Conservation (phyloP, 441 rosid genomes). For the Viola pubescens region DNA sequence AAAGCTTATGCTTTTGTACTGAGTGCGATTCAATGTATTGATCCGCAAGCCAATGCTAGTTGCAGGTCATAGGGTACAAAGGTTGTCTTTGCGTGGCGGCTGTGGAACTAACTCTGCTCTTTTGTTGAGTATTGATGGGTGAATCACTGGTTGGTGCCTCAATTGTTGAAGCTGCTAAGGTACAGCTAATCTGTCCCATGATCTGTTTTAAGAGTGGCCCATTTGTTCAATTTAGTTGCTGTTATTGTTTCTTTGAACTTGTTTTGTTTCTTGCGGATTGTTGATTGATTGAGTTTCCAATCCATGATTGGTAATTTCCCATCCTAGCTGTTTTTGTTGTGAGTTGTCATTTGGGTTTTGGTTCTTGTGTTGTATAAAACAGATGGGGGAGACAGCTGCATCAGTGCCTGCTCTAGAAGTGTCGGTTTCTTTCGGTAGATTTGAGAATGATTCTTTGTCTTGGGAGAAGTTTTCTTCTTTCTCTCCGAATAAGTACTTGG, state of each 20-base stretch:
- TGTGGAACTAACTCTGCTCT: too few relatives aligned
- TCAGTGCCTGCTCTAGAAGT: slow-evolving; percentile 51
- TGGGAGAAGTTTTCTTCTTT: slow-evolving; percentile 98
- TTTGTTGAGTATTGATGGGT: too few relatives aligned
- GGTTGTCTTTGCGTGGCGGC: too few relatives aligned
- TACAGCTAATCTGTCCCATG: too few relatives aligned
- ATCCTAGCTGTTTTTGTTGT: slow-evolving; percentile 6
- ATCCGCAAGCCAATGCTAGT: too few relatives aligned
- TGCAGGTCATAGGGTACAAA: too few relatives aligned
- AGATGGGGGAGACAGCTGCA: slow-evolving; percentile 43
- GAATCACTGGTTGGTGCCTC: too few relatives aligned
- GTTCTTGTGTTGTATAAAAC: slow-evolving; percentile 27
- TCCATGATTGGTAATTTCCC: slow-evolving; percentile 1
- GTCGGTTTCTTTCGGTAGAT: slow-evolving; percentile 91
- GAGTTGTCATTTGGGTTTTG: slow-evolving; percentile 30
- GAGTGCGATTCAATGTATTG: too few relatives aligned
- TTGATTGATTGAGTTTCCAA: background rate
- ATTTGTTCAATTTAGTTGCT: too few relatives aligned
- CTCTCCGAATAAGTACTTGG: slow-evolving; percentile 90
- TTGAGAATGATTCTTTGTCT: slow-evolving; percentile 87
- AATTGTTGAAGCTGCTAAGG: slow-evolving; percentile 11
- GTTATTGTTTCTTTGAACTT: slow-evolving; percentile 7
- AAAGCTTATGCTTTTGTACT: too few relatives aligned
- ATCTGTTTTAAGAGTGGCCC: too few relatives aligned
- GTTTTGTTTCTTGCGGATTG: slow-evolving; percentile 6